phyloP scores from a whole-genome alignment of 1,284 basidiomycete species.

The Cystobasidium pallidum region DNA sequence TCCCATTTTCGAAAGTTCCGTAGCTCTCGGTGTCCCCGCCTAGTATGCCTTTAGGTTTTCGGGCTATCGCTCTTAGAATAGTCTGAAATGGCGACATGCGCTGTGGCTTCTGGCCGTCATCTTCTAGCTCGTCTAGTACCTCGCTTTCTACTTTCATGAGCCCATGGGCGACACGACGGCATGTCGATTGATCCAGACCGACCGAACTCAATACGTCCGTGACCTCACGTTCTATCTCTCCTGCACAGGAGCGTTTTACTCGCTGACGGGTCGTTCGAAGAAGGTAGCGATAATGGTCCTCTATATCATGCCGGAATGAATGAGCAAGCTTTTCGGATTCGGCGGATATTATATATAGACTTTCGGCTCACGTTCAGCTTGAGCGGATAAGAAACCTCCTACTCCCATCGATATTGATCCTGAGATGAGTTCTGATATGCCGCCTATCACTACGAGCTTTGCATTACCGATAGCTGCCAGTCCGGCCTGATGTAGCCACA shows the following conservation, averaged over 20 bases:
- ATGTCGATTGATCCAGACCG: slow-evolving; percentile 81
- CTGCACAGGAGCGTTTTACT: slow-evolving; percentile 81
- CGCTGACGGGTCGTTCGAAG: slow-evolving; percentile 65
- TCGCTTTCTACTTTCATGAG: slow-evolving; percentile 64
- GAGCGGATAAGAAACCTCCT: slow-evolving; percentile 93
- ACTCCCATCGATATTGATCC: slow-evolving; percentile 96
- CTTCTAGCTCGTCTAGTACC: slow-evolving; percentile 48
- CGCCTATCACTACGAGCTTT: slow-evolving; percentile 67
- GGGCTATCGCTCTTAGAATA: slow-evolving; percentile 48
- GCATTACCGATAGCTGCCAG: slow-evolving; percentile 88
- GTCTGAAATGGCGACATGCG: slow-evolving; percentile 45
- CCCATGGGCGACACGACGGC: slow-evolving; percentile 74
- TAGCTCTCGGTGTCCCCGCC: slow-evolving; percentile 34
- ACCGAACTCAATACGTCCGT: slow-evolving; percentile 82
- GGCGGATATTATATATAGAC: too few species aligned
- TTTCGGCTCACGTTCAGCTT: slow-evolving; percentile 86
- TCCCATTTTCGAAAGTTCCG: slow-evolving; percentile 30
- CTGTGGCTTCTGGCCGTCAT: neutral
- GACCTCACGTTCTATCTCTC: slow-evolving; percentile 95
- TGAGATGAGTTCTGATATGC: slow-evolving; percentile 67
- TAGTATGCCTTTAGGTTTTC: slow-evolving; percentile 48
- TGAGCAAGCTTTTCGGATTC: too few species aligned
- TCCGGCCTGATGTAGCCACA: slow-evolving; percentile 60
- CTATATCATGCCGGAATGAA: neutral
- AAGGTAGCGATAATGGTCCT: slow-evolving; percentile 71